These are phyloP conservation scores for Periconia macrospinosa DNA, from an alignment of 2,329 filamentous ascomycete genomes.

Conservation along the genomic window DNA sequence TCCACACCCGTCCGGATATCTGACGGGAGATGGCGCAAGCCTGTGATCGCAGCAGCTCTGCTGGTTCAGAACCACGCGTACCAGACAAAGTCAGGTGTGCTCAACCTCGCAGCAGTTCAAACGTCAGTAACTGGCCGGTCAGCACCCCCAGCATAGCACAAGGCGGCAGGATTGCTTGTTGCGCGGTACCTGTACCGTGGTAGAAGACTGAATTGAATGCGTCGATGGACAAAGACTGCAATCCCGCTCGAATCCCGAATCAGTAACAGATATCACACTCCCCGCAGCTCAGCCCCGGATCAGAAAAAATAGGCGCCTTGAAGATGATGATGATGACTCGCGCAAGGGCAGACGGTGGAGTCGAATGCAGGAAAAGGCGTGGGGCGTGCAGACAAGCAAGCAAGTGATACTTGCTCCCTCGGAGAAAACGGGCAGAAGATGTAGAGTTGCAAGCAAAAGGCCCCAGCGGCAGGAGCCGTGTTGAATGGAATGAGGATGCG, in stretches of 20 bases:
- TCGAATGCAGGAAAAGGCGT: background rate
- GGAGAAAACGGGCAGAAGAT: background rate
- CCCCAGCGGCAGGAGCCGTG: background rate
- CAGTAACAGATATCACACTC: background rate
- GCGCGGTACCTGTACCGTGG: background rate
- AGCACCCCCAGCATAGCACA: background rate
- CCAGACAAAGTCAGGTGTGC: background rate
- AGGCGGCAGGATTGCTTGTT: background rate
- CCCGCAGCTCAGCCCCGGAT: background rate
- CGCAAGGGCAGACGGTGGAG: background rate
- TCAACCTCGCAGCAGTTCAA: background rate
- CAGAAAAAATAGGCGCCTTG: background rate
- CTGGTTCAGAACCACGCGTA: background rate
- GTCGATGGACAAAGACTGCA: background rate
- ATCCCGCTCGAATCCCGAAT: background rate
- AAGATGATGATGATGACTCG: background rate
- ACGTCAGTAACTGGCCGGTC: background rate
- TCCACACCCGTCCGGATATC: background rate
- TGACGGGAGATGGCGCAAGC: background rate
- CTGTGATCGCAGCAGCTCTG: background rate
- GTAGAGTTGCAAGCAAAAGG: background rate
- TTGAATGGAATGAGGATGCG: background rate
- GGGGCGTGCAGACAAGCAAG: background rate
- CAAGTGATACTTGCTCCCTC: background rate
- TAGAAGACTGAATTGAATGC: background rate